Conservation (phyloP, 1,284 basidiomycete genomes). For the Xerocomus alliaceus region DNA sequence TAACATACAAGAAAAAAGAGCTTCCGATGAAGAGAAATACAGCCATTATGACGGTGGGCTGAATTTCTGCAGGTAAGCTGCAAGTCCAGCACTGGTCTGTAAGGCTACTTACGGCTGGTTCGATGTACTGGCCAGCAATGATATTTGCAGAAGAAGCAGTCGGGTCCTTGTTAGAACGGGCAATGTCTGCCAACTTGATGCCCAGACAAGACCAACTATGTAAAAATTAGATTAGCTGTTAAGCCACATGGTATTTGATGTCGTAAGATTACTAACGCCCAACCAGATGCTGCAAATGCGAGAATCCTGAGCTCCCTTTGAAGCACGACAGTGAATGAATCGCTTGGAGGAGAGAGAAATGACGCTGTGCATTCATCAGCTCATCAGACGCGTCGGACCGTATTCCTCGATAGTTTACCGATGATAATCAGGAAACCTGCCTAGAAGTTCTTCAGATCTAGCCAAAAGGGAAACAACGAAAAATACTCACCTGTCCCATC, state of each 20-base stretch:
- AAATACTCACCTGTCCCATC: conserved; percentile 61
- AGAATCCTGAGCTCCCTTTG: conserved; percentile 73
- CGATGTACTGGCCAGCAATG: conserved; percentile 62
- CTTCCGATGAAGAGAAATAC: conserved; percentile 73
- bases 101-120: conserved; percentile 56
- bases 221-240: conserved; percentile 7
- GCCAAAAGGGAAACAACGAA: background rate
- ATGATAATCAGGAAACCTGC: conserved; percentile 73
- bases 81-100: background rate
- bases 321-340: conserved; percentile 70
- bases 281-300: conserved; percentile 56
- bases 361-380: conserved; percentile 49
- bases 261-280: conserved; percentile 61
- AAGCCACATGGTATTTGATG: background rate
- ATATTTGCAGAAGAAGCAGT: conserved; percentile 47
- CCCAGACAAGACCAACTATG: conserved; percentile 73
- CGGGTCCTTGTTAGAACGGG: conserved; percentile 56
- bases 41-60: conserved; percentile 67
- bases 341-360: conserved; percentile 71
- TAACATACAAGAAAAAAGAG: conserved; percentile 67
- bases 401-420: conserved; percentile 44
- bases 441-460: conserved; percentile 40
- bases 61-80: conserved; percentile 1
- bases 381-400: background rate
- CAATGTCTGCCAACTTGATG: conserved; percentile 66